Conservation (phyloP, 2,329 filamentous ascomycete species). For the Colletotrichum graminicola region DNA sequence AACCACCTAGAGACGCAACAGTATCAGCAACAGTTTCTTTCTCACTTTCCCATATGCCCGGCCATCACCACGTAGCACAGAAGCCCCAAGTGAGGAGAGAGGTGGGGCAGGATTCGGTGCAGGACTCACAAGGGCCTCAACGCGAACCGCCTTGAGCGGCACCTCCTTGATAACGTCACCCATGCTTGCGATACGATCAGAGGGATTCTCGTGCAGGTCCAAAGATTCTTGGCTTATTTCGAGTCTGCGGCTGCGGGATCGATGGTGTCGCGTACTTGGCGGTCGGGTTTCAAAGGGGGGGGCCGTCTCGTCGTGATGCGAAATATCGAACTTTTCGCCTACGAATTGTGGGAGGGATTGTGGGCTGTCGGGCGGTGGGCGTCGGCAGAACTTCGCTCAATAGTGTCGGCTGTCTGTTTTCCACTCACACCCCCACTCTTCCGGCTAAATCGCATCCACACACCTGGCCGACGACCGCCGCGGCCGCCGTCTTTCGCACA, state of each 20-base stretch:
- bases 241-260: constrained; percentile 47
- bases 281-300: constrained; percentile 30
- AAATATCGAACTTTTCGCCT: constrained; percentile 59
- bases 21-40: constrained; percentile 38
- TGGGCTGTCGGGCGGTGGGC: constrained; percentile 55
- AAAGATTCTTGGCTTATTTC: constrained; percentile 43
- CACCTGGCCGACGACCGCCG: constrained; percentile 4
- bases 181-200: constrained; percentile 60
- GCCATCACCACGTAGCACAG: constrained; percentile 42
- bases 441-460: neutral
- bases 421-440: constrained; percentile 5
- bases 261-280: constrained; percentile 44
- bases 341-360: constrained; percentile 59
- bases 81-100: constrained; percentile 46
- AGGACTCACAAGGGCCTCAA: constrained; percentile 87
- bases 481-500: constrained; percentile 11
- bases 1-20: constrained; percentile 73
- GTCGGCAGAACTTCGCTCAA: constrained; percentile 51
- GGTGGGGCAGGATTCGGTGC: constrained; percentile 51
- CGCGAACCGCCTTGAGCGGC: constrained; percentile 88
- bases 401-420: constrained; percentile 2
- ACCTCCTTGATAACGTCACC: constrained; percentile 72
- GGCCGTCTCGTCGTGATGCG: constrained; percentile 45
- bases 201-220: constrained; percentile 43
- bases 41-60: neutral